A percentile compares a stretch with the other conserved stretches of the same genome.
phyloP scores from a whole-genome alignment of 495 filamentous ascomycete species.

The Collariella sp. region DNA sequence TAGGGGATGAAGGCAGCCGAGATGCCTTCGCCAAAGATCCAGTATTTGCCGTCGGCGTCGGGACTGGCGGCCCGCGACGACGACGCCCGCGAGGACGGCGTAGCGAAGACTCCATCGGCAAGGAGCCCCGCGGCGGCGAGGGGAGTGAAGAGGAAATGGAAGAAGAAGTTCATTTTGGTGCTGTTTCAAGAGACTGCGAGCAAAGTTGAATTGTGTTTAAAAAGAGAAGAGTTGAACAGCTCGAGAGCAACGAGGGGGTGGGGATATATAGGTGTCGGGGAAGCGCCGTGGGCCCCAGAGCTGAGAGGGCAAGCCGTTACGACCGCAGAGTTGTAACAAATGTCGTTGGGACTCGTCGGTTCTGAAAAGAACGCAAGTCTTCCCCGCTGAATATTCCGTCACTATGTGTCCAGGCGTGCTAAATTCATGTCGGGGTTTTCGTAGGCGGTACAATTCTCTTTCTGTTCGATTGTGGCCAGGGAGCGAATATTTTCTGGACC shows the following conservation, averaged over 20 bases:
- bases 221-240: not conserved
- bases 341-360: not conserved
- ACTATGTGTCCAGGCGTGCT: too few relatives aligned
- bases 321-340: not conserved
- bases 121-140: constrained; percentile 1
- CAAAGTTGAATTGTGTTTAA: too few relatives aligned
- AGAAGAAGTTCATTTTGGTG: not conserved
- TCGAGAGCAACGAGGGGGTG: not conserved
- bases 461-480: too few relatives aligned
- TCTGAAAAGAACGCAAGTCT: not conserved
- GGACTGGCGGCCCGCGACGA: constrained; percentile 14
- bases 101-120: not conserved
- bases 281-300: too few relatives aligned
- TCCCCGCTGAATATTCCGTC: too few relatives aligned
- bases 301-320: not conserved
- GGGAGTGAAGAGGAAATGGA: not conserved
- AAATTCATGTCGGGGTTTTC: too few relatives aligned
- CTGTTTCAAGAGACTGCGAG: not conserved
- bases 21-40: constrained; percentile 63
- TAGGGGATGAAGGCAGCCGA: constrained; percentile 68
- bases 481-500: too few relatives aligned
- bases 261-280: too few relatives aligned
- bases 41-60: constrained; percentile 53
- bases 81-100: not conserved
- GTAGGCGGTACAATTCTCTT: too few relatives aligned